Evolutionary conservation across 2,329 filamentous ascomycete species (phyloP), one percentile per base, ranked within the genome.

Genomic region (Hyphodiscus sp.): DNA sequence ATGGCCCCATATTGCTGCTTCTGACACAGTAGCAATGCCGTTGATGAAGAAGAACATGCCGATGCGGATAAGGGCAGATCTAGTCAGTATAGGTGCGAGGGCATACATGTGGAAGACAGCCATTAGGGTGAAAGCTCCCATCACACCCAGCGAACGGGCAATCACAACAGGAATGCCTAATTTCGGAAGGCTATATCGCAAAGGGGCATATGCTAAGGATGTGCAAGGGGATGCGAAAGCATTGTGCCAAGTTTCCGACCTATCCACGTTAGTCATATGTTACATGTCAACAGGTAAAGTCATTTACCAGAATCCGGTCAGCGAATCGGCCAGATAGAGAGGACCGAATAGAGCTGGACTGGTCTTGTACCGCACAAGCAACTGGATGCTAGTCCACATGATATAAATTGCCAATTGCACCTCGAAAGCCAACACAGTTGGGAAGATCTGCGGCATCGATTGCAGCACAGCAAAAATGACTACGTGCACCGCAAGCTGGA

Each of bases 231-330:
- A 66, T 8, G 70, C 65, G 55, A 73, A 73, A 0, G 65, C 69
- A 49, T 71, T 73, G 49, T 74, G 71, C 71, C 71, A 74, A 18
- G 69, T 72, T 56, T 72, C 70, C 15, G 66, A 67, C 65, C 65
- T 67, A 30, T 30, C 19, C 23, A 55, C 20, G 11, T 13, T 48
- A 41, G 16, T 33, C 43, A 46, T 19, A 16, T n/a, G 11, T 2
- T 6, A 15, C 2, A 38, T 13, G 4, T 38, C 33, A 41, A 45
- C 16, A 38, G 30, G 38, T 13, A 18, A 30, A 18, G 19, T 20
- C 15, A 50, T 49, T 51, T 65, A 70, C 71, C 71, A 74, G 51
- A 71, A 72, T 2, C 66, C 67, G 1, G 64, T 63, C 38, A 72
- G 56, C 44, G 68, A 70, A 50, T 71, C 65, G 6, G 65, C 66